A percentile compares a stretch with the other conserved stretches of the same genome.
phyloP scores from a whole-genome alignment of 495 filamentous ascomycete species.

The Penicillium turbatum region DNA sequence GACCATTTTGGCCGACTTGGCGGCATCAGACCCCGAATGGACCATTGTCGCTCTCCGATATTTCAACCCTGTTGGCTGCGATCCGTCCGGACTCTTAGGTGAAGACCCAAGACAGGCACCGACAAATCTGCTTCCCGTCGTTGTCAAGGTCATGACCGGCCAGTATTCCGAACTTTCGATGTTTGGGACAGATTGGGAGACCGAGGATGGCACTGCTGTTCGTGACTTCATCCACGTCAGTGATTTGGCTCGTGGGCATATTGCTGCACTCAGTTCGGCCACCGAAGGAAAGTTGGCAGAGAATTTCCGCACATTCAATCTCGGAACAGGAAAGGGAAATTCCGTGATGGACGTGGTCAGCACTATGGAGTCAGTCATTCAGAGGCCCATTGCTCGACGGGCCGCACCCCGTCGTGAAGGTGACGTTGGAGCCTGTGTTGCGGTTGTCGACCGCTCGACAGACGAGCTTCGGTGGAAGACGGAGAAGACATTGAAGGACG shows the following conservation, averaged over 20 bases:
- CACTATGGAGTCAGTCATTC: conserved; percentile 43
- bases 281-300: conserved; percentile 35
- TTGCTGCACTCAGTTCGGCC: conserved; percentile 49
- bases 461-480: conserved; percentile 89
- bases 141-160: conserved; percentile 57
- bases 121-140: conserved; percentile 60
- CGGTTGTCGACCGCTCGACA: conserved; percentile 77
- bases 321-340: conserved; percentile 49
- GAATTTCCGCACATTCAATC: conserved; percentile 51
- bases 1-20: conserved; percentile 59
- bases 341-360: conserved; percentile 50
- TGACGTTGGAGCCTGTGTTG: conserved; percentile 75
- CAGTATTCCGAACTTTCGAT: conserved; percentile 49
- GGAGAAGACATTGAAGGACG: conserved; percentile 72
- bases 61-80: conserved; percentile 66
- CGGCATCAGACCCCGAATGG: conserved; percentile 55
- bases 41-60: conserved; percentile 60
- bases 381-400: conserved; percentile 45
- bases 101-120: conserved; percentile 60
- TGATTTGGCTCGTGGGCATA: conserved; percentile 65
- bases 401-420: conserved; percentile 71
- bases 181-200: conserved; percentile 62
- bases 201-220: conserved; percentile 56
- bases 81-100: conserved; percentile 59
- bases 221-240: conserved; percentile 58